Conservation (phyloP, 805 yeast genomes). For the Suhomyces sp. region DNA sequence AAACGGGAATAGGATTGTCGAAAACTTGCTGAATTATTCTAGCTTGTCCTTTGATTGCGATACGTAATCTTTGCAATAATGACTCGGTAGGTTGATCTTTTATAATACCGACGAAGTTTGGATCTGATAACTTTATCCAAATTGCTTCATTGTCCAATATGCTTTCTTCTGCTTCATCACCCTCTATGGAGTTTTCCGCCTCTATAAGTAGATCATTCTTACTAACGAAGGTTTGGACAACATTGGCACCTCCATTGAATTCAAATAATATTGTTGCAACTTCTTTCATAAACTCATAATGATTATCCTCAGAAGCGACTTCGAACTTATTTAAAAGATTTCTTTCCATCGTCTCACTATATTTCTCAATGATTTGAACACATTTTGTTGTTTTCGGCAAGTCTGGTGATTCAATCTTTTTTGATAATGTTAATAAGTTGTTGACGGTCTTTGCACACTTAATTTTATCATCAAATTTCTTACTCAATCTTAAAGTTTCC, state of each 20-base stretch:
- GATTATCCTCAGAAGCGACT: conserved; percentile 67
- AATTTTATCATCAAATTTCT: conserved; percentile 48
- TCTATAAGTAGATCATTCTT: conserved; percentile 70
- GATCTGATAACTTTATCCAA: conserved; percentile 64
- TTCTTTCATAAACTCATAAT: conserved; percentile 70
- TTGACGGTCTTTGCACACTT: conserved; percentile 70
- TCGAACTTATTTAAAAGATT: conserved; percentile 68
- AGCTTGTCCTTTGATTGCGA: conserved; percentile 69
- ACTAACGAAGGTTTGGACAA: conserved; percentile 77
- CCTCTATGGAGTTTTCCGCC: conserved; percentile 28
- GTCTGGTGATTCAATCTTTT: conserved; percentile 58
- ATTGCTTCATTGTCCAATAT: conserved; percentile 44
- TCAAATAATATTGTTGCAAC: conserved; percentile 71
- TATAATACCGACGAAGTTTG: conserved; percentile 47
- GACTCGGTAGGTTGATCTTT: conserved; percentile 53
- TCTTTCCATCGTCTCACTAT: conserved; percentile 75
- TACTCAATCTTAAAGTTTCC: conserved; percentile 53
- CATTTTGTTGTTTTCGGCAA: conserved; percentile 44
- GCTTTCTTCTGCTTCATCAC: conserved; percentile 23
- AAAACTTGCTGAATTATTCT: conserved; percentile 73
- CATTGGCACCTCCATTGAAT: conserved; percentile 82
- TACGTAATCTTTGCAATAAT: conserved; percentile 51
- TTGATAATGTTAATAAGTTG: conserved; percentile 62
- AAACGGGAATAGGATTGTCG: conserved; percentile 63
- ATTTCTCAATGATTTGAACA: conserved; percentile 55